Conservation (phyloP, 78 protist species). For the Paratrimastix pyriformis region DNA sequence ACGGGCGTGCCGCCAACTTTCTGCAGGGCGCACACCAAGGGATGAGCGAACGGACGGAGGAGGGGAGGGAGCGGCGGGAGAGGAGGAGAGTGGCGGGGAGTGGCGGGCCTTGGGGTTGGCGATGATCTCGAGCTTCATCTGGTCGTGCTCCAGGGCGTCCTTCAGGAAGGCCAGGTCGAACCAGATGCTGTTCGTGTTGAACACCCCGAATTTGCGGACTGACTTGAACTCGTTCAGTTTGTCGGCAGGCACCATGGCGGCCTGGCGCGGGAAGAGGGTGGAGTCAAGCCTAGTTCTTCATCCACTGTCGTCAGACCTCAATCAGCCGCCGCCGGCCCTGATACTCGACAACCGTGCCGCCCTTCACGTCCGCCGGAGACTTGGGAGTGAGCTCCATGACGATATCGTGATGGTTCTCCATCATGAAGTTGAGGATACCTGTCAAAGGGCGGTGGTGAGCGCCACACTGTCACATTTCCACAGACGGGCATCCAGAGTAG, state of each 20-base stretch:
- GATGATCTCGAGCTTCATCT: constrained; percentile 71
- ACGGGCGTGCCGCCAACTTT: constrained; percentile 46
- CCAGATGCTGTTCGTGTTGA: constrained; percentile 98
- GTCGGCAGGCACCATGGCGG: constrained; percentile 48
- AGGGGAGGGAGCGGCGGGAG: no score
- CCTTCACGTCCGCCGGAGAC: constrained; percentile 91
- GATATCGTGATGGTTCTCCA: constrained; percentile 2
- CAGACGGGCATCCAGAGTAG: constrained; percentile 67
- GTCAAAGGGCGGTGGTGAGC: neutral
- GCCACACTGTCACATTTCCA: neutral
- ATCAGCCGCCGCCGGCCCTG: constrained; percentile 56
- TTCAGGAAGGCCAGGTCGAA: constrained; percentile 63
- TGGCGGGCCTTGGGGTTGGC: constrained; percentile 68
- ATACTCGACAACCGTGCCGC: constrained; percentile 83
- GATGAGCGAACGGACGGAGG: neutral
- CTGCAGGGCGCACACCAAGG: constrained; percentile 46
- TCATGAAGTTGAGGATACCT: constrained; percentile 44
- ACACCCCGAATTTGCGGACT: constrained; percentile 74
- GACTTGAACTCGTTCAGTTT: constrained; percentile 77
- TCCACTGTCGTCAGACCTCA: constrained; percentile 91
- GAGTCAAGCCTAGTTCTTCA: no score
- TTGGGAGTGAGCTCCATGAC: constrained; percentile 86
- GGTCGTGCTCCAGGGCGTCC: constrained; percentile 27
- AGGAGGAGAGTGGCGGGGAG: no score
- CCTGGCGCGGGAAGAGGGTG: no score